phyloP scores from a whole-genome alignment of 2,329 filamentous ascomycete genomes.

The Lachnellula willkommii region DNA sequence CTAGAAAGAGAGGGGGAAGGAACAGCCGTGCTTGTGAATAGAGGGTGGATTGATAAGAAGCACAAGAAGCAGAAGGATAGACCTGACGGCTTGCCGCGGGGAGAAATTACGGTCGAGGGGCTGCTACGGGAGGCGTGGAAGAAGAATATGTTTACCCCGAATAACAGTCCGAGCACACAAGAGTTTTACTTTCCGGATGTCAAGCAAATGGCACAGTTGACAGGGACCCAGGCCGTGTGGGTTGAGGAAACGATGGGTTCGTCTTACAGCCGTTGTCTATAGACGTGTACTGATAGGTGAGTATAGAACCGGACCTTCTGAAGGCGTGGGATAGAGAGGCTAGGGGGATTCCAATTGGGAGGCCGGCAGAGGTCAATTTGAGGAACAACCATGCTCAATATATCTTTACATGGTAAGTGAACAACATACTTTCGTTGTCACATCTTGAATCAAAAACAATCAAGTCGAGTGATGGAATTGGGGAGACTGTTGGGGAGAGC shows the following conservation, averaged over 20 bases:
- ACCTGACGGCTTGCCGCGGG: constrained; percentile 59
- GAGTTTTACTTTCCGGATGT: constrained; percentile 97
- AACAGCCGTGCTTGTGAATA: constrained; percentile 76
- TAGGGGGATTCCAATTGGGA: constrained; percentile 83
- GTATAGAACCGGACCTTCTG: constrained; percentile 70
- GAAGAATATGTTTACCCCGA: constrained; percentile 96
- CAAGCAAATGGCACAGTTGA: constrained; percentile 77
- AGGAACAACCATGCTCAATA: constrained; percentile 97
- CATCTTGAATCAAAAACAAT: background rate
- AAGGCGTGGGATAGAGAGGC: constrained; percentile 68
- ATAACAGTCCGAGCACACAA: constrained; percentile 74
- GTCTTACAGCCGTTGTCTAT: constrained; percentile 17
- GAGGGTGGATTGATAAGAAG: constrained; percentile 86
- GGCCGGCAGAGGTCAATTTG: constrained; percentile 83
- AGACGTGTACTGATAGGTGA: constrained; percentile 11
- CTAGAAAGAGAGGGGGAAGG: constrained; percentile 62
- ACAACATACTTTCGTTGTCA: background rate
- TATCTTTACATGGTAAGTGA: constrained; percentile 90
- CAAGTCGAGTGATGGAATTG: too few species aligned
- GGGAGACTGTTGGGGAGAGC: too few species aligned
- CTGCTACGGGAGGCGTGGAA: constrained; percentile 85
- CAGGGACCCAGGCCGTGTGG: constrained; percentile 85
- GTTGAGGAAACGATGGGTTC: constrained; percentile 91
- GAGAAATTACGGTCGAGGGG: constrained; percentile 74
- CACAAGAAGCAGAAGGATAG: constrained; percentile 59